Percentiles rank a stretch among this genome's conserved stretches.
Evolutionary conservation across 2,329 filamentous ascomycete genomes (phyloP).

Genomic region (Sclerotinia sclerotiorum): DNA sequence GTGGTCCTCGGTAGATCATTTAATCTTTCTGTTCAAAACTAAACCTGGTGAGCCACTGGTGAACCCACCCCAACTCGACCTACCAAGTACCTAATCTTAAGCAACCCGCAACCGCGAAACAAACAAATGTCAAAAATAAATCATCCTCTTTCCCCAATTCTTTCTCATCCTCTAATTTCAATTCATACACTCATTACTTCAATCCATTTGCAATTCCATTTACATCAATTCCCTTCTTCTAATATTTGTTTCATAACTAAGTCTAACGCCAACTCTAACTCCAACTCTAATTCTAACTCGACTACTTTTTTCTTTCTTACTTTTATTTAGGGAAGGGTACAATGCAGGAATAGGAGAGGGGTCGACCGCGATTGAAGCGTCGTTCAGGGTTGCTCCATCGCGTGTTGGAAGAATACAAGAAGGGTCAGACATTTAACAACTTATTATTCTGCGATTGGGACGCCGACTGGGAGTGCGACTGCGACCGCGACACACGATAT

Average conservation of each 20-base stretch:
- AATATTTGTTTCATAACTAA: not conserved
- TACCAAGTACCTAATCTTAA: not conserved
- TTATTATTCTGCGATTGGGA: no score
- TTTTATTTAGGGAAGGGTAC: not conserved
- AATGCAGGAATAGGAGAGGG: conserved; percentile 15
- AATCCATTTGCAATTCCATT: not conserved
- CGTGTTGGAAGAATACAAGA: conserved; percentile 17
- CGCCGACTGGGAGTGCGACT: not conserved
- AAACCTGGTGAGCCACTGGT: not conserved
- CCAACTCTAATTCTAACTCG: not conserved
- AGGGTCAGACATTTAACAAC: not conserved
- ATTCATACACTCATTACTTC: conserved; percentile 13
- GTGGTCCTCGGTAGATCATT: conserved; percentile 15
- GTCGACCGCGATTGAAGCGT: conserved; percentile 22
- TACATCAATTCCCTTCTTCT: conserved; percentile 4
- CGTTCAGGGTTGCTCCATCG: conserved; percentile 21
- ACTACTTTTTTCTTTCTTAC: not conserved
- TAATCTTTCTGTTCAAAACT: conserved; percentile 5
- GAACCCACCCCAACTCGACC: no score
- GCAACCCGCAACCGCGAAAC: not conserved
- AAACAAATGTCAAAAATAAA: conserved; percentile 7
- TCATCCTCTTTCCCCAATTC: not conserved
- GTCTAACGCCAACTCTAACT: not conserved
- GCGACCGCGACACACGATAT: conserved; percentile 10
- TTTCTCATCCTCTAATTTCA: not conserved